phyloP scores from a whole-genome alignment of 1,284 basidiomycete genomes.

The Cryptococcus sp. region DNA sequence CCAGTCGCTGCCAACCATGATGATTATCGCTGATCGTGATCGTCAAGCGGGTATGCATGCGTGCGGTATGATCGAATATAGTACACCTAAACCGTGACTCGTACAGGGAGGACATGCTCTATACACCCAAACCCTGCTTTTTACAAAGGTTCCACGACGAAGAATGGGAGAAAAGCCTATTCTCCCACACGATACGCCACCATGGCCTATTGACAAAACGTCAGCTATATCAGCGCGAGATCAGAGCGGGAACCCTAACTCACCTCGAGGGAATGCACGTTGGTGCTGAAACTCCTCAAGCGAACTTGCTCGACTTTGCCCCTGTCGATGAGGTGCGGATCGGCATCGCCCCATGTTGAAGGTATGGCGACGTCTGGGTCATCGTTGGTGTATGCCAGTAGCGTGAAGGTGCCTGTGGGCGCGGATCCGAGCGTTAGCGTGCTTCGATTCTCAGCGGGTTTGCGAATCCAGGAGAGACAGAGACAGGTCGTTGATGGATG shows the following conservation, averaged over 20 bases:
- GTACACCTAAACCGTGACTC: too few relatives aligned
- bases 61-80: too few relatives aligned
- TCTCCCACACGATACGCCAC: conserved; percentile 51
- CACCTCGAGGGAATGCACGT: conserved; percentile 82
- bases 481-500: too few relatives aligned
- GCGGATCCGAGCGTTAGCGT: background rate
- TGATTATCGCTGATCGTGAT: too few relatives aligned
- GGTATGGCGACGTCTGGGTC: conserved; percentile 70
- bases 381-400: conserved; percentile 84
- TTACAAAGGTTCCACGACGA: too few relatives aligned
- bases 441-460: background rate
- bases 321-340: conserved; percentile 90
- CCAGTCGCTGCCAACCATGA: too few relatives aligned
- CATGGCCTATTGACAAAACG: conserved; percentile 35
- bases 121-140: too few relatives aligned
- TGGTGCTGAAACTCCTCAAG: conserved; percentile 84
- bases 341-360: conserved; percentile 85
- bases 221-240: background rate
- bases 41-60: too few relatives aligned
- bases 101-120: background rate
- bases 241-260: conserved; percentile 9
- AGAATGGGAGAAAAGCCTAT: conserved; percentile 13
- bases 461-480: too few relatives aligned
- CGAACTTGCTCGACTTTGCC: conserved; percentile 96
- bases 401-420: conserved; percentile 69